Evolutionary conservation across 306 rosid species (phyloP).

Genomic region (Fragaria iinumae): DNA sequence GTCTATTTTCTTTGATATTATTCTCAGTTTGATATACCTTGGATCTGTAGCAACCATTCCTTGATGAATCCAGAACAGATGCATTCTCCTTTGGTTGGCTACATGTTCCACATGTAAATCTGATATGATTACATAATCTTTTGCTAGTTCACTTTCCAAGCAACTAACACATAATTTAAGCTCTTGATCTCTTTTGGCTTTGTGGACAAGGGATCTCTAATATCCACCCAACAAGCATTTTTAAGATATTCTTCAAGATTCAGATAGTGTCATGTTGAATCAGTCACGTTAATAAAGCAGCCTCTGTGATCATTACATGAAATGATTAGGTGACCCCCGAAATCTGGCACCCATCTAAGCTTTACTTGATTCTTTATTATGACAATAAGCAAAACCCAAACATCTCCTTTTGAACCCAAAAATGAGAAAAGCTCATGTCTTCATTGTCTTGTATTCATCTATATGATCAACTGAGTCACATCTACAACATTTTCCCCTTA

Average conservation of each 20-base stretch:
- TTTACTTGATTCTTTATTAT: constrained; percentile 1
- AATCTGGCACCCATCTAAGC: constrained; percentile 1
- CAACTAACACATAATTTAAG: neutral
- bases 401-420: neutral
- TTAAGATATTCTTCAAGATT: neutral
- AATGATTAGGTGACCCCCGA: neutral
- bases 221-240: neutral
- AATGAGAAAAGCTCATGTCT: neutral
- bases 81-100: neutral
- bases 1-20: neutral
- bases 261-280: constrained; percentile 7
- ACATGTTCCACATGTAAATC: neutral
- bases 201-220: constrained; percentile 4
- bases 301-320: constrained; percentile 17
- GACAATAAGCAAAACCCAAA: constrained; percentile 4
- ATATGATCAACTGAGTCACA: neutral
- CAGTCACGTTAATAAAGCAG: constrained; percentile 23
- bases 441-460: neutral
- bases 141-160: constrained; percentile 2
- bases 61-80: neutral
- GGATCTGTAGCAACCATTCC: constrained; percentile 1
- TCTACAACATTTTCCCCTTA: neutral
- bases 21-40: neutral
- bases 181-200: neutral
- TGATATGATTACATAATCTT: neutral